Conservation (phyloP, 257 asterid genomes). For the Parsonsia alboflavescens region DNA sequence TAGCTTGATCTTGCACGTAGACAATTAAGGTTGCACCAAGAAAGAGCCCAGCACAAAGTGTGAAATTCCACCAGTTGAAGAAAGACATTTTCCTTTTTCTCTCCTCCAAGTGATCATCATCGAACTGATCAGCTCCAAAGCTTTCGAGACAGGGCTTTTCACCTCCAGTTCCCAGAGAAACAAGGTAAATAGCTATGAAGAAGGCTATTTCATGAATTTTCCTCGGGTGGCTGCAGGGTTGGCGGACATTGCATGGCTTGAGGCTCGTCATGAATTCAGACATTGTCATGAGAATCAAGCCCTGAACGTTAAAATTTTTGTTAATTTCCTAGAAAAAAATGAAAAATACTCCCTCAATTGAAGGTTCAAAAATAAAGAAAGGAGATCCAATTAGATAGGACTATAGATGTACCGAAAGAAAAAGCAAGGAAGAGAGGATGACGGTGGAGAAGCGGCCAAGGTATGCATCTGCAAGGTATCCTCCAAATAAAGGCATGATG, state of each 20-base stretch:
- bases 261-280: conserved; percentile 50
- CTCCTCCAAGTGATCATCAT: conserved; percentile 56
- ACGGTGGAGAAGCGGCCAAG: conserved; percentile 26
- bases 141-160: conserved; percentile 75
- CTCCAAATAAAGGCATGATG: conserved; percentile 29
- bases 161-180: conserved; percentile 73
- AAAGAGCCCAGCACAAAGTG: conserved; percentile 50
- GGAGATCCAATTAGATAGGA: too few species aligned
- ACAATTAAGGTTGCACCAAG: conserved; percentile 55
- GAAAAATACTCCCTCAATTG: too few species aligned
- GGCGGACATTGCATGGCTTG: conserved; percentile 31
- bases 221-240: conserved; percentile 24
- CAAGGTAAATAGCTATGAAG: conserved; percentile 59
- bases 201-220: conserved; percentile 45
- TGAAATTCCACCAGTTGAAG: conserved; percentile 86
- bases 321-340: neutral
- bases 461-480: conserved; percentile 30
- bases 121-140: conserved; percentile 91
- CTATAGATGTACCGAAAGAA: conserved; percentile 30
- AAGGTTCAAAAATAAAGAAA: too few species aligned
- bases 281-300: conserved; percentile 64
- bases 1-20: conserved; percentile 52
- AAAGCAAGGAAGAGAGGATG: conserved; percentile 26
- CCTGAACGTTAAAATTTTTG: conserved; percentile 29
- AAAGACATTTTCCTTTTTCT: conserved; percentile 58